A percentile compares a stretch with the other conserved stretches of the same genome.
These are phyloP conservation scores for Rozella allomycis DNA, from an alignment of 371 early-diverging fungal species.

Conservation along the genomic window DNA sequence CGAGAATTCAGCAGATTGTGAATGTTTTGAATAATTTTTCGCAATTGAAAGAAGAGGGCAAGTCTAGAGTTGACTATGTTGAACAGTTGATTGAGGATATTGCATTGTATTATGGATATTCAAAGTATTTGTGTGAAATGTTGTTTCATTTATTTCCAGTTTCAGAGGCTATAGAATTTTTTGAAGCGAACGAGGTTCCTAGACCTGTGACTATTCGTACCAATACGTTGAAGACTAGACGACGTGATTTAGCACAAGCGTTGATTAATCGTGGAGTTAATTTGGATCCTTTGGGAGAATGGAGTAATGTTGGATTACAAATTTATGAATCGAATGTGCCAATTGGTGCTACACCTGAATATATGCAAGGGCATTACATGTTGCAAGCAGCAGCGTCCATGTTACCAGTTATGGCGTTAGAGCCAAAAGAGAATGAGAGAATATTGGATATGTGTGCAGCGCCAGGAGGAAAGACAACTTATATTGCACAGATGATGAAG, in stretches of 20 bases:
- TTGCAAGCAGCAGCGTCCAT: slow-evolving; percentile 96
- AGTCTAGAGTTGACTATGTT: slow-evolving; percentile 59
- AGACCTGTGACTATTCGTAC: slow-evolving; percentile 93
- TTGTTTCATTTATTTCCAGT: slow-evolving; percentile 16
- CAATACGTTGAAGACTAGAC: slow-evolving; percentile 84
- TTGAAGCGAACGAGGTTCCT: slow-evolving; percentile 94
- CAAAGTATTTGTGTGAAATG: slow-evolving; percentile 75
- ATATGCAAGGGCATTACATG: slow-evolving; percentile 98
- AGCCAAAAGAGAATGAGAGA: slow-evolving; percentile 73
- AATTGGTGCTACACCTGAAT: slow-evolving; percentile 92
- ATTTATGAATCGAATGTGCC: slow-evolving; percentile 10
- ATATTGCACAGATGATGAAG: slow-evolving; percentile 65
- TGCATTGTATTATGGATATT: slow-evolving; percentile 80
- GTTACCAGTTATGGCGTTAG: slow-evolving; percentile 91
- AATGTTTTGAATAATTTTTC: slow-evolving; percentile 67
- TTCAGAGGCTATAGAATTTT: slow-evolving; percentile 53
- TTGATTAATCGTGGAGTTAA: slow-evolving; percentile 91
- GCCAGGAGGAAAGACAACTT: slow-evolving; percentile 98
- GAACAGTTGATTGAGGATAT: slow-evolving; percentile 69
- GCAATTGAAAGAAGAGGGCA: slow-evolving; percentile 45
- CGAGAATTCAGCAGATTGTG: slow-evolving; percentile 70
- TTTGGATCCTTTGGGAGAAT: slow-evolving; percentile 86
- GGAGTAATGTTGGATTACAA: slow-evolving; percentile 19
- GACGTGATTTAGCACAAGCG: slow-evolving; percentile 84
- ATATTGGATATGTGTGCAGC: slow-evolving; percentile 98